Percentiles rank a stretch among this genome's conserved stretches.
Conservation (phyloP, 1,284 basidiomycete genomes). For the Papiliotrema fonsecae region DNA sequence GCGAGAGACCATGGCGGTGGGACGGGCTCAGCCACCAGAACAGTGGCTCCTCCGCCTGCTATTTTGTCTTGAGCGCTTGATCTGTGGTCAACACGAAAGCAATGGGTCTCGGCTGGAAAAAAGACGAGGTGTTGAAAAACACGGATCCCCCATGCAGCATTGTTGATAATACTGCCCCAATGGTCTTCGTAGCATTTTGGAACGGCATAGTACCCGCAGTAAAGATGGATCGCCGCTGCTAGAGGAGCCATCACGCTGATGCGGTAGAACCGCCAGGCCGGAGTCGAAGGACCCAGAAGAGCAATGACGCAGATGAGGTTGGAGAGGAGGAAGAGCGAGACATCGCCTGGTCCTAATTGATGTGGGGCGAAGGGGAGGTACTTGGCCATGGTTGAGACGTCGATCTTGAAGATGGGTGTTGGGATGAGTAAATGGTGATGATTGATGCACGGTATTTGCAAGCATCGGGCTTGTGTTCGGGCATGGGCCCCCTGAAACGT, state of each 20-base stretch:
- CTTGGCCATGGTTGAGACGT: too few relatives aligned
- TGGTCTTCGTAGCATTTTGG: slow-evolving; percentile 17
- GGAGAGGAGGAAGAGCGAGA: slow-evolving; percentile 5
- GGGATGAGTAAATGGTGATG: too few relatives aligned
- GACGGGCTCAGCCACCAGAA: slow-evolving; percentile 20
- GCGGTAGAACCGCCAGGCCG: slow-evolving; percentile 24
- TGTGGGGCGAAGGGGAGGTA: background rate
- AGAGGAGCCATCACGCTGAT: slow-evolving; percentile 20
- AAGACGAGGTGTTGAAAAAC: slow-evolving; percentile 29
- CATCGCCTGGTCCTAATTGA: slow-evolving; percentile 1
- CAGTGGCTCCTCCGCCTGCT: background rate
- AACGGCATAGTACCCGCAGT: slow-evolving; percentile 12
- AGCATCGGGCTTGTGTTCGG: too few relatives aligned
- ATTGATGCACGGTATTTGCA: too few relatives aligned
- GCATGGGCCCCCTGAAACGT: too few relatives aligned
- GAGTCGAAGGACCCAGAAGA: slow-evolving; percentile 22
- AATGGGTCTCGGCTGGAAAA: slow-evolving; percentile 39
- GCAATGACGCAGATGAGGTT: slow-evolving; percentile 10
- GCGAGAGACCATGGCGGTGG: slow-evolving; percentile 13
- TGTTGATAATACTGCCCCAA: slow-evolving; percentile 18
- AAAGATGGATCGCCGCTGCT: slow-evolving; percentile 12
- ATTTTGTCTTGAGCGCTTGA: too few relatives aligned
- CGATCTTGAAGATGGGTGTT: too few relatives aligned
- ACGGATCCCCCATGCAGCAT: slow-evolving; percentile 12
- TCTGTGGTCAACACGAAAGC: too few relatives aligned